Percentiles rank a stretch among this genome's conserved stretches.
Evolutionary conservation across 2,329 filamentous ascomycete species (phyloP).

Genomic region (Arthroderma uncinatum): DNA sequence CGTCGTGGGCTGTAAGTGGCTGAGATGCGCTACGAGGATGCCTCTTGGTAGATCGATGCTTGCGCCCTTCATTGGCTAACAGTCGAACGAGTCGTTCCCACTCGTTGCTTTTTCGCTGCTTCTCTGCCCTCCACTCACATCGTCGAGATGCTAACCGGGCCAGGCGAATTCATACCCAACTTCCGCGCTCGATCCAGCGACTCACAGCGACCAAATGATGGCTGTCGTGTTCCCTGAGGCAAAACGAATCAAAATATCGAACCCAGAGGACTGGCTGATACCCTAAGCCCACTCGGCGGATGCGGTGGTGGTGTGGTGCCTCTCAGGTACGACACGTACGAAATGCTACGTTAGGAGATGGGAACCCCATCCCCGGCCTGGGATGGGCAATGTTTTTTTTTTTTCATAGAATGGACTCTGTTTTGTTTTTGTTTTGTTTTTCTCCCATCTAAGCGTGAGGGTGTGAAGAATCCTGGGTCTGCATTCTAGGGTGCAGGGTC

Average conservation of each 20-base stretch:
- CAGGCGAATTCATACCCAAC: constrained; percentile 5
- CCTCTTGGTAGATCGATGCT: background rate
- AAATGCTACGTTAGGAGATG: constrained; percentile 2
- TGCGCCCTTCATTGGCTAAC: background rate
- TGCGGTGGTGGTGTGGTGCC: background rate
- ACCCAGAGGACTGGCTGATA: background rate
- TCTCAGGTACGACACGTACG: constrained; percentile 8
- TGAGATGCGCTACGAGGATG: background rate
- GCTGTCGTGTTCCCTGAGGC: constrained; percentile 1
- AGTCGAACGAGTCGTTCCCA: constrained; percentile 2
- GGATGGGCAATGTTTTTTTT: background rate
- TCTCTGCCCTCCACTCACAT: constrained; percentile 1
- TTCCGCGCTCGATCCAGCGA: constrained; percentile 3
- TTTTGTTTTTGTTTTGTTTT: background rate
- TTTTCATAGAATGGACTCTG: background rate
- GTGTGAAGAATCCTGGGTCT: constrained; percentile 6
- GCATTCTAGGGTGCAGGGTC: background rate
- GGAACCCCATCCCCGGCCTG: background rate
- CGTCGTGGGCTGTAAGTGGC: background rate
- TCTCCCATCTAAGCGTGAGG: background rate
- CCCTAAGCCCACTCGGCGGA: background rate
- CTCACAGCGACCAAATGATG: background rate
- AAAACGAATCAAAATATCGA: constrained; percentile 1
- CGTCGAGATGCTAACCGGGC: background rate
- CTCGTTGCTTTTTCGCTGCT: constrained; percentile 1